Base-by-base conservation (phyloP, 2,329 filamentous ascomycete genomes). In the Pleurostoma richardsiae region DNA sequence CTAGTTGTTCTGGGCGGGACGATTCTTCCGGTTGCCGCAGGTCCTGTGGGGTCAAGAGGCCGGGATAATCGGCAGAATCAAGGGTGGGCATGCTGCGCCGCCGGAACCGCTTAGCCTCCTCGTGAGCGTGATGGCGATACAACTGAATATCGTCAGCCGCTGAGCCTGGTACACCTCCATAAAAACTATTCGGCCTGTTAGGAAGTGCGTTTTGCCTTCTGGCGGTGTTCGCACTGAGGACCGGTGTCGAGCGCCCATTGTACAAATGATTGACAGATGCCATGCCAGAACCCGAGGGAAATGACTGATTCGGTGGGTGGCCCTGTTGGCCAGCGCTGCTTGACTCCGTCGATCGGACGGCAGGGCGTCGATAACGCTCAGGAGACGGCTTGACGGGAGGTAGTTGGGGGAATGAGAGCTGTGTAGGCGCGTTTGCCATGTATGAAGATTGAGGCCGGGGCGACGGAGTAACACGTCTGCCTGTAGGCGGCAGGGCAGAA, bases 51-150 rank as follows among this genome's bases (percentile, higher is more conserved):
- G 62, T 62, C 55, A 67, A 45, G 52, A 62, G 59, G 51, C 59
- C 67, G 46, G 64, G 61, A 55, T 69, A 69, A 50, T 73, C 68
- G 55, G 68, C 55, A 58, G 68, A 67, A 64, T 80, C 75, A 50
- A 78, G 66, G 19, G 82, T 85, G 54, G 88, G 88, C 70, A 95
- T 80, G 67, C 90, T 96, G 54, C 90, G 83, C 60, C 90, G 82
- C 56, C 90, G 79, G 66, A 90, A 86, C 60, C 88, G 79, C 66
- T 86, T 90, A 7, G 83, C 79, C 33, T 86, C 77, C 29, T 92
- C 89, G 19, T 79, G 66, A n/a, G 69, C 63, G 29, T 73, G 64
- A 46, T 75, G 72, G 48, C 74, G 81, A 57, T 76, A 72, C 49
- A 89, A 60, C 47, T 83, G 79, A 61, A 83, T 80, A 56, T 94